These are phyloP conservation scores for Graphiopsis chlorocephala DNA, from an alignment of 2,329 filamentous ascomycete species.

Conservation along the genomic window DNA sequence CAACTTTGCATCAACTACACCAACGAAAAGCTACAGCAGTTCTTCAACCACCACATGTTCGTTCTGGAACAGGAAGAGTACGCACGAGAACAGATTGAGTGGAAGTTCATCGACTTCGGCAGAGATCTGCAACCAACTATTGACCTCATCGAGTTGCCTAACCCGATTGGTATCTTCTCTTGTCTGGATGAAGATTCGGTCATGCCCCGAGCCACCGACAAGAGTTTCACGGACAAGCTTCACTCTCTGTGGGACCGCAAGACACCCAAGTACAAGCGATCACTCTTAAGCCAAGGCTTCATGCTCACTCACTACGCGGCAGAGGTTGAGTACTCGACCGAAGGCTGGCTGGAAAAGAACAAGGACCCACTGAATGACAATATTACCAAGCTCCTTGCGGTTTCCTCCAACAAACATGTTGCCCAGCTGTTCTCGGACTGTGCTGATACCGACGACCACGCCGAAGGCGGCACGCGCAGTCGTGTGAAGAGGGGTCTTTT, in stretches of 20 bases:
- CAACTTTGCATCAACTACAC: conserved; percentile 99
- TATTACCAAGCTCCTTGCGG: conserved; percentile 80
- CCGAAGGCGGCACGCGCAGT: conserved; percentile 61
- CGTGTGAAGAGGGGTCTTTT: conserved; percentile 97
- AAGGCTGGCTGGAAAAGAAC: conserved; percentile 97
- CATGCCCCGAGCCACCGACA: conserved; percentile 98
- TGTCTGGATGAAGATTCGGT: conserved; percentile 97
- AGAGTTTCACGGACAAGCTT: conserved; percentile 96
- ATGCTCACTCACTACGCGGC: conserved; percentile 96
- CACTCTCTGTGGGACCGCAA: conserved; percentile 96
- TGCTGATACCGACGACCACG: conserved; percentile 73
- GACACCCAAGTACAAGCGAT: conserved; percentile 86
- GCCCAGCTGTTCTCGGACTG: conserved; percentile 86
- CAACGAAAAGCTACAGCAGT: conserved; percentile 98
- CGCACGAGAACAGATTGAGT: conserved; percentile 94
- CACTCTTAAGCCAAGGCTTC: conserved; percentile 85
- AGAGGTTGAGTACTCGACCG: conserved; percentile 94
- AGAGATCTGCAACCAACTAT: conserved; percentile 96
- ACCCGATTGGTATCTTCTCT: conserved; percentile 97
- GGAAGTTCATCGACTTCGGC: conserved; percentile 99
- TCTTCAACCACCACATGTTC: conserved; percentile 99
- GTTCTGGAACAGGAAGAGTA: conserved; percentile 98
- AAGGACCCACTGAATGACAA: conserved; percentile 98
- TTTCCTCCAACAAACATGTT: conserved; percentile 78
- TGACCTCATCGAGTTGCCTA: conserved; percentile 90